Evolutionary conservation across 208 protist genomes (phyloP), one percentile per base, ranked within the genome.

Genomic region (Trypanosoma boissoni): DNA sequence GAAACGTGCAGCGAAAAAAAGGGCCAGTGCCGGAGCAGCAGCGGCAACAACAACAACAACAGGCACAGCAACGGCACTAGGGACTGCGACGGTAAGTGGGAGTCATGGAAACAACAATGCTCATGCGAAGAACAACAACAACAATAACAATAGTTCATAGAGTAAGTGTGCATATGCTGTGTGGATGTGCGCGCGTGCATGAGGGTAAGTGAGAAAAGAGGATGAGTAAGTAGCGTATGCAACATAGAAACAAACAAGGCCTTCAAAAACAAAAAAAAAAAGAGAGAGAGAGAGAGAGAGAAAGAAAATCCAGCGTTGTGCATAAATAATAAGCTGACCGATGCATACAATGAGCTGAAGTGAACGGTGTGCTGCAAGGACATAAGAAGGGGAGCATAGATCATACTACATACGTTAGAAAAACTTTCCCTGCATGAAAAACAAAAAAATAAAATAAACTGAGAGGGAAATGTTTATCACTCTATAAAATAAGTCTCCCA

Each of bases 1-100:
- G 70, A 89, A 89, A 54, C 81, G 86, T 14, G 43, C 66, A 7
- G 43, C 65, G 28, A 56, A 36, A 24, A 43, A 56, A 34, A 49
- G 41, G 50, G 52, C 10, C 14, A 51, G 0, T 68, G 52, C 9
- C 60, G 53, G 20, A 50, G 56, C 27, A 45, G 20, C 12, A 52
- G 58, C 16, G 32, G 58, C 32, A 42, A 48, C 18, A 24, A 29
- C 1, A 52, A 37, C 32, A 48, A 34, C 53, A 45, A 48, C 34
- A n/a, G n/a, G n/a, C n/a, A n/a, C n/a, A n/a, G n/a, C n/a, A n/a
- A n/a, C n/a, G n/a, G n/a, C n/a, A n/a, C n/a, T n/a, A n/a, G n/a
- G n/a, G n/a, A n/a, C n/a, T n/a, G n/a, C n/a, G n/a, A n/a, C n/a
- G n/a, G n/a, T n/a, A n/a, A n/a, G n/a, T n/a, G n/a, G n/a, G n/a